A percentile compares a stretch with the other conserved stretches of the same genome.
phyloP scores from a whole-genome alignment of 176 grass and related monocot genomes.

The Avena eriantha region DNA sequence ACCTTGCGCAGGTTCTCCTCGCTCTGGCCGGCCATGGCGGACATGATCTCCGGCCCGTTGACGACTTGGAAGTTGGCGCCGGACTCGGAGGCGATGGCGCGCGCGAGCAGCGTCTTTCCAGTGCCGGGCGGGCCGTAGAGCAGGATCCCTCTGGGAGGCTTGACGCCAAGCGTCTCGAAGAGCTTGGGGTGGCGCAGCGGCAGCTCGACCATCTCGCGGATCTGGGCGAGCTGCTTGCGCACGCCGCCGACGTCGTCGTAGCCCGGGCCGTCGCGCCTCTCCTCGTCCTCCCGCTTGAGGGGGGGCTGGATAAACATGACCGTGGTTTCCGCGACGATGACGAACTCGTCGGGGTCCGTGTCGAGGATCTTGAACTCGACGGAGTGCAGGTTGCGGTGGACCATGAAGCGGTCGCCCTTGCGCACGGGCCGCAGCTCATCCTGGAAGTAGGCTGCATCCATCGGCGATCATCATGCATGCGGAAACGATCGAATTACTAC shows the following conservation, averaged over 20 bases:
- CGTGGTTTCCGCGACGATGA: constrained; percentile 37
- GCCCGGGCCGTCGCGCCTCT: constrained; percentile 58
- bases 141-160: constrained; percentile 63
- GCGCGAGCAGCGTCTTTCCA: constrained; percentile 70
- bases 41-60: constrained; percentile 71
- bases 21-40: constrained; percentile 53
- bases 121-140: constrained; percentile 64
- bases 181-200: constrained; percentile 63
- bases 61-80: constrained; percentile 51
- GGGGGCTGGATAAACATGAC: constrained; percentile 13
- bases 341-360: constrained; percentile 43
- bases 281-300: constrained; percentile 59
- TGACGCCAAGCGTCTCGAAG: constrained; percentile 61
- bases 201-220: constrained; percentile 66
- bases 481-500: background rate
- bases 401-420: constrained; percentile 55
- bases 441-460: constrained; percentile 55
- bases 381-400: constrained; percentile 48
- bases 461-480: background rate
- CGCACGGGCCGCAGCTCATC: constrained; percentile 36
- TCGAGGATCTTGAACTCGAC: constrained; percentile 59
- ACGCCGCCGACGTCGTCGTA: constrained; percentile 68
- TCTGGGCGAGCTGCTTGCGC: constrained; percentile 62
- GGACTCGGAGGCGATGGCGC: constrained; percentile 59
- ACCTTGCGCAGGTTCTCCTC: constrained; percentile 50